These are phyloP conservation scores for Petunia axillaris DNA, from an alignment of 257 asterid species.

Conservation along the genomic window DNA sequence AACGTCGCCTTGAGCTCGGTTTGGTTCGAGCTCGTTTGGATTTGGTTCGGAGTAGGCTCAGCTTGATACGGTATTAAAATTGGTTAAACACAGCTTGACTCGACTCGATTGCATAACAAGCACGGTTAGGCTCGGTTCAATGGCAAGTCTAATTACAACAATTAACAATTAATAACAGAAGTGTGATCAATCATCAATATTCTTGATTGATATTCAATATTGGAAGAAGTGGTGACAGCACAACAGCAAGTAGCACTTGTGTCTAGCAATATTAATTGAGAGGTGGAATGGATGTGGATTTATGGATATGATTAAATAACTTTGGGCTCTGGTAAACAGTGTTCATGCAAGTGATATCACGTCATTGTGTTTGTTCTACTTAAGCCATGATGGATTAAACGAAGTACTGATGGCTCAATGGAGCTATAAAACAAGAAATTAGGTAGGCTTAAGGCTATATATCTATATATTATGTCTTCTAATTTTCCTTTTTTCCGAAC, in stretches of 20 bases:
- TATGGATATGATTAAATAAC: neutral
- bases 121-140: too few species aligned
- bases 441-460: neutral
- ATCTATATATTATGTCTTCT: neutral
- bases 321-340: neutral
- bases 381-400: neutral
- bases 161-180: neutral
- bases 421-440: neutral
- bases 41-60: too few species aligned
- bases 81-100: too few species aligned
- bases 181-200: neutral
- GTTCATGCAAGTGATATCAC: neutral
- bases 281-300: neutral
- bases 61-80: too few species aligned
- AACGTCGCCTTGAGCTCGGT: too few species aligned
- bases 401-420: neutral
- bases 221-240: neutral
- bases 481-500: neutral
- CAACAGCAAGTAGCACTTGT: neutral
- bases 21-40: too few species aligned
- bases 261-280: neutral
- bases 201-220: neutral
- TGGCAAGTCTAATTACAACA: too few species aligned
- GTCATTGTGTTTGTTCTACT: neutral
- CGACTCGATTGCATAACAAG: too few species aligned